A percentile compares a stretch with the other conserved stretches of the same genome.
Evolutionary conservation across 2,329 filamentous ascomycete species (phyloP).

Genomic region (Cephalotrichum gorgonifer): DNA sequence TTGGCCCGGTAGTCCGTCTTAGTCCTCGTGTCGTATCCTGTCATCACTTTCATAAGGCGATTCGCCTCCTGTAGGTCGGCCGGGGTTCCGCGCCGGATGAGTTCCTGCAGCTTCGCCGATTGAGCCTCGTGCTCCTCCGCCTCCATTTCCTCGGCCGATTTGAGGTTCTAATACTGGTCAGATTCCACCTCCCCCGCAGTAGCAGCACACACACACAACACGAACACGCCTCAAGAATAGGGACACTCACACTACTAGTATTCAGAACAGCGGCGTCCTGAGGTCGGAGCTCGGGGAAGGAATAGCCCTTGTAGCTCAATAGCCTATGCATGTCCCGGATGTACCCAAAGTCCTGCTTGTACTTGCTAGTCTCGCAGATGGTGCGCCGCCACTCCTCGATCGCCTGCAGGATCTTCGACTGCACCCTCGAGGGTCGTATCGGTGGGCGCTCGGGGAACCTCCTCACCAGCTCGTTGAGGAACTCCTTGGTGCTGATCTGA

Average conservation of each 20-base stretch:
- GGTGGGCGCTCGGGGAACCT: conserved; percentile 92
- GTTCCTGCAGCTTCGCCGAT: conserved; percentile 93
- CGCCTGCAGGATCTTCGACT: conserved; percentile 84
- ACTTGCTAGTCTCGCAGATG: conserved; percentile 94
- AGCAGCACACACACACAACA: not conserved
- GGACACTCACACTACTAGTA: conserved; percentile 73
- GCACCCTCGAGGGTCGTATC: conserved; percentile 73
- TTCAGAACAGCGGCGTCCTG: conserved; percentile 96
- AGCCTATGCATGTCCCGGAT: conserved; percentile 96
- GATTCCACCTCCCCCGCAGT: not conserved
- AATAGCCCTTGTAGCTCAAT: conserved; percentile 92
- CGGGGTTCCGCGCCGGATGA: conserved; percentile 84
- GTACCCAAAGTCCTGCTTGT: conserved; percentile 94
- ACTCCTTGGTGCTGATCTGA: conserved; percentile 97
- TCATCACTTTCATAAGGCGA: conserved; percentile 98
- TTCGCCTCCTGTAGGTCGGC: conserved; percentile 96
- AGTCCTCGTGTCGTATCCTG: conserved; percentile 85
- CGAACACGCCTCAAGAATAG: not conserved
- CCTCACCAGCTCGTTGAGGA: conserved; percentile 93
- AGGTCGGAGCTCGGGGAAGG: conserved; percentile 81
- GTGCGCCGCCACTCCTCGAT: conserved; percentile 98
- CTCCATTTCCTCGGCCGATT: conserved; percentile 97
- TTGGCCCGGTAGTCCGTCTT: conserved; percentile 98
- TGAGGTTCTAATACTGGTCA: conserved; percentile 58
- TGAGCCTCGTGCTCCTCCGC: conserved; percentile 91